A percentile compares a stretch with the other conserved stretches of the same genome.
Evolutionary conservation across 805 yeast species (phyloP).

Genomic region (Metschnikowia henanensis): DNA sequence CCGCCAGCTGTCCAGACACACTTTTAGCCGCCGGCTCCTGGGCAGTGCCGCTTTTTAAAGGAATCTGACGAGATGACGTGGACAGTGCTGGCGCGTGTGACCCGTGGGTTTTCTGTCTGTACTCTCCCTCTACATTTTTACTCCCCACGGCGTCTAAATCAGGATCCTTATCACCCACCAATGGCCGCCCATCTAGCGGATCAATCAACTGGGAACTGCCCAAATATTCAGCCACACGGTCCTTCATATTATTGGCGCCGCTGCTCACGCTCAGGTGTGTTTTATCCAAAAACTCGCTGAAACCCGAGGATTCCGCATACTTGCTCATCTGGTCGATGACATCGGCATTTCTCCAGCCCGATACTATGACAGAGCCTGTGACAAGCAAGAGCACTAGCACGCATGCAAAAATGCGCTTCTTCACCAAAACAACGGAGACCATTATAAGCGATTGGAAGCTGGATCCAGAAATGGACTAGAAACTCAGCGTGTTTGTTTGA

Average conservation of each 20-base stretch:
- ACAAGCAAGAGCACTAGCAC: conserved; percentile 2
- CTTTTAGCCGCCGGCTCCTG: too few species aligned
- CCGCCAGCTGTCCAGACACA: too few species aligned
- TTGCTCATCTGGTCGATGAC: conserved; percentile 1
- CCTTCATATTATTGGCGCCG: not conserved
- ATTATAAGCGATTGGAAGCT: too few species aligned
- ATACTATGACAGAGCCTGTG: not conserved
- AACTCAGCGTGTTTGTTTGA: too few species aligned
- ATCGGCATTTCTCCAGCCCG: not conserved
- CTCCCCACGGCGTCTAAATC: conserved; percentile 15
- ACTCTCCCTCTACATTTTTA: too few species aligned
- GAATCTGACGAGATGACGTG: too few species aligned
- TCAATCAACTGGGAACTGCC: conserved; percentile 24
- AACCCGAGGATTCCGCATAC: conserved; percentile 2
- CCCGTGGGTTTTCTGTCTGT: too few species aligned
- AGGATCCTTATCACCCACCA: conserved; percentile 17
- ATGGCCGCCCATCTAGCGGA: conserved; percentile 19
- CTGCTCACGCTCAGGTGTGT: conserved; percentile 1
- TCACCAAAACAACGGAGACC: not conserved
- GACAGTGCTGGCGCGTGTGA: too few species aligned
- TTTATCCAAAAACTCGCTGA: conserved; percentile 3
- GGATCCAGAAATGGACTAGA: too few species aligned
- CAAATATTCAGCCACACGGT: conserved; percentile 21
- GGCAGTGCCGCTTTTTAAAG: too few species aligned
- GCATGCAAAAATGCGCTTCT: not conserved